Evolutionary conservation across 345 rosid genomes (phyloP), one percentile per base, ranked within the genome.

Genomic region (Erucastrum elatum): DNA sequence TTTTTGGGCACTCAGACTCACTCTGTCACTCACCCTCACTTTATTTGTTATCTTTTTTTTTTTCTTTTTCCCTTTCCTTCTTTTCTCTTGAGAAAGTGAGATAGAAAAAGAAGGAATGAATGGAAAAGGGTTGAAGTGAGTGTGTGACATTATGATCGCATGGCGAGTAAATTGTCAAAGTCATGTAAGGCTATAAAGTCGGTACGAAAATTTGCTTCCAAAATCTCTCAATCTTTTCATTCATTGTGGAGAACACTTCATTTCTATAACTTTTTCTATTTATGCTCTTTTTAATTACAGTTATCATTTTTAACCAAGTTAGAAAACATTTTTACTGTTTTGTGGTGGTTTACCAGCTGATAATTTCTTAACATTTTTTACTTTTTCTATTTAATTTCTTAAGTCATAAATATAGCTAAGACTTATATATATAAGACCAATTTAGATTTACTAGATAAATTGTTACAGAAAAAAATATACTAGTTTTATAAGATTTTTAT

Each of bases 71-170:
- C 55, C 70, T 64, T 56, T 46, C 60, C 58, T 68, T n/a, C 21
- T 58, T 65, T 64, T 65, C 58, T 55, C 53, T 71, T 65, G 51
- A 78, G 72, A 78, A 77, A 77, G 61, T 77, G 35, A 29, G 31
- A 29, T 29, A 29, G 31, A 65, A 65, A 77, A 53, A 64, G 80
- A 21, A 6, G 16, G 67, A 78, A 77, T 64, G 76, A 72, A 72
- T 66, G 44, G 63, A 78, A 78, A 78, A 78, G 82, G 44, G 41
- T 66, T 67, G 68, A 66, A 72, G 58, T 72, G 69, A 78, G 74
- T 78, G 77, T 72, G 62, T 66, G 74, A 78, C 82, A 78, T 66
- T 60, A 78, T 78, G 82, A 78, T 78, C 77, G 74, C 82, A 72
- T 72, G 82, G 77, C 21, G 16, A 72, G 56, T 30, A 72, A 78